Evolutionary conservation across 805 yeast genomes (phyloP), one percentile per base, ranked within the genome.

Genomic region (Pichia cabralensis): DNA sequence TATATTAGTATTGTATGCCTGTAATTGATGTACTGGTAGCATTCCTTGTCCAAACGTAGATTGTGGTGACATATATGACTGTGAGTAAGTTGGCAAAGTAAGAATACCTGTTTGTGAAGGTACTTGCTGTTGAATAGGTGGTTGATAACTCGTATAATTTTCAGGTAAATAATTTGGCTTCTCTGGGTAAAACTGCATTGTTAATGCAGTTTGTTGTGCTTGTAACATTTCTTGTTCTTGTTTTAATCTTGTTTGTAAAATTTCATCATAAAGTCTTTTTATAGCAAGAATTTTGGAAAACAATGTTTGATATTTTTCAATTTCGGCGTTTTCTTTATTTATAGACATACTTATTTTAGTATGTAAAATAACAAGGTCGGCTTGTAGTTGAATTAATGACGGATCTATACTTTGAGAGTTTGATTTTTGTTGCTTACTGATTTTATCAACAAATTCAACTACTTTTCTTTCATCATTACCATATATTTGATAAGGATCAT

Each of bases 201-300:
- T 11, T 10, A 8, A 22, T 11, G 6, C 24, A 11, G 31, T 24
- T 3, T 18, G 10, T 22, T 36, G 40, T 4, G 28, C 23, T 21
- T 36, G 31, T 10, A 34, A 6, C 30, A 29, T 31, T 19, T 36
- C 42, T 21, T 48, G 44, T 26, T 44, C 48, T 22, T 53, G 57
- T 13, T 44, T 41, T 42, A 67, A 55, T 51, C 76, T 55, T 20
- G 64, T 59, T 39, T 86, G 94, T 39, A 85, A 62, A 32, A 80
- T 66, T 40, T 70, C 71, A 52, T 85, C 94, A 48, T 85, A 86
- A n/a, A 80, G 62, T 41, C 80, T 69, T 49, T 76, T 71, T 22
- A 84, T 77, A 5, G 85, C 76, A 35, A 81, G 77, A 35, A 86
- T 69, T 48, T 86, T 84, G 31, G 80, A 71, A 57, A 81, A 84